phyloP scores from a whole-genome alignment of 2,329 filamentous ascomycete species.

The Neopestalotiopsis clavispora region DNA sequence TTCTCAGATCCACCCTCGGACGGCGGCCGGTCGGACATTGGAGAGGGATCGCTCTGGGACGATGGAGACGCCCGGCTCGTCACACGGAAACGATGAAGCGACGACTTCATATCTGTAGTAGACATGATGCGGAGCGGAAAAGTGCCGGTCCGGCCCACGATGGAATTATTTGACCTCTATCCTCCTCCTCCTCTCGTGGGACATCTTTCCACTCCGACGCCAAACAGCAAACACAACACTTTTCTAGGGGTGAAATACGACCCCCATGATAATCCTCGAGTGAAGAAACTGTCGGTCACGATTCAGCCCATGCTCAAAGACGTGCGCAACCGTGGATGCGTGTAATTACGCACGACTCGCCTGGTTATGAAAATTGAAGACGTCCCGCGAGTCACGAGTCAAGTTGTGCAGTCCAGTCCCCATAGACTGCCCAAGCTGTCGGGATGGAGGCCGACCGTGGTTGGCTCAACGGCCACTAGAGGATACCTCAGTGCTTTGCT shows the following conservation, averaged over 20 bases:
- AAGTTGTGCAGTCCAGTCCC: neutral
- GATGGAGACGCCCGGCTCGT: slow-evolving; percentile 24
- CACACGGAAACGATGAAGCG: slow-evolving; percentile 33
- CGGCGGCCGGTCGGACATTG: slow-evolving; percentile 24
- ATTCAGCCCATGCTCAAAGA: slow-evolving; percentile 9
- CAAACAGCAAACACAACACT: neutral
- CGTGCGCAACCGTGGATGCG: neutral
- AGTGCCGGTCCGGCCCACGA: slow-evolving; percentile 6
- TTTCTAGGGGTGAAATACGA: slow-evolving; percentile 1
- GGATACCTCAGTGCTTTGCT: neutral
- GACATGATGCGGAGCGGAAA: slow-evolving; percentile 12
- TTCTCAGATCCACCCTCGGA: slow-evolving; percentile 26
- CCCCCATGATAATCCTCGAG: slow-evolving; percentile 1
- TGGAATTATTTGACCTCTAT: neutral
- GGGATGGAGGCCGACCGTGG: neutral
- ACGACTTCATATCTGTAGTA: slow-evolving; percentile 25
- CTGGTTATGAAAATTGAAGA: neutral
- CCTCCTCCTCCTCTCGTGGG: neutral
- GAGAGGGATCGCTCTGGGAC: slow-evolving; percentile 14
- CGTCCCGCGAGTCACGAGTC: neutral
- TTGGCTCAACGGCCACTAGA: neutral
- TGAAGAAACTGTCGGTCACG: neutral
- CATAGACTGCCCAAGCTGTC: slow-evolving; percentile 1
- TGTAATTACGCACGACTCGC: neutral
- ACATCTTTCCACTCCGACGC: neutral